These are phyloP conservation scores for Dalbergia oliveri DNA, from an alignment of 306 rosid genomes.

Conservation along the genomic window DNA sequence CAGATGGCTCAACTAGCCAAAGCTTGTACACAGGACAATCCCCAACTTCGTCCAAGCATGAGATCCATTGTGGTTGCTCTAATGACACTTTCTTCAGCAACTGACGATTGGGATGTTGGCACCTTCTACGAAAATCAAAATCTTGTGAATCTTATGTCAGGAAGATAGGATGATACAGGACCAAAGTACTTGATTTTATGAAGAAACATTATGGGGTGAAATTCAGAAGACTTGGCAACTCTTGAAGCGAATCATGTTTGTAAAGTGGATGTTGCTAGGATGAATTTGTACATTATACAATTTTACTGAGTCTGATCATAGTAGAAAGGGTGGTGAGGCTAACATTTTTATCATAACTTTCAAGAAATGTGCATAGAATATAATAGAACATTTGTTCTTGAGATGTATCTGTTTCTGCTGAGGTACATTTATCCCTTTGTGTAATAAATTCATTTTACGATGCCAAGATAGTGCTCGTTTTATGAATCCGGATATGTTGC, in stretches of 20 bases:
- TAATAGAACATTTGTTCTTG: neutral
- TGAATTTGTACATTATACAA: constrained; percentile 35
- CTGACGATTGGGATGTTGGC: constrained; percentile 89
- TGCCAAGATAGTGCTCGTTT: neutral
- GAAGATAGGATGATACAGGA: constrained; percentile 65
- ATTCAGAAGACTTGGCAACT: constrained; percentile 5
- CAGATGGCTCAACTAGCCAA: constrained; percentile 91
- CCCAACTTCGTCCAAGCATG: constrained; percentile 93
- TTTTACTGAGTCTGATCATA: constrained; percentile 22
- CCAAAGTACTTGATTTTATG: constrained; percentile 9
- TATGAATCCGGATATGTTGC: neutral
- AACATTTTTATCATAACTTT: constrained; percentile 38
- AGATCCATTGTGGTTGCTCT: constrained; percentile 94
- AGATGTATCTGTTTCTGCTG: constrained; percentile 23
- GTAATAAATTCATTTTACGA: constrained; percentile 37
- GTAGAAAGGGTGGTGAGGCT: constrained; percentile 24
- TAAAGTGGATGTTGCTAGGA: constrained; percentile 25
- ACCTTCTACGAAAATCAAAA: constrained; percentile 79
- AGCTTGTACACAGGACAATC: constrained; percentile 85
- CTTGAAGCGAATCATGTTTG: constrained; percentile 23
- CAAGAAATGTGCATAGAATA: neutral
- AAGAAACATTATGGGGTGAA: constrained; percentile 20
- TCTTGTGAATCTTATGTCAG: constrained; percentile 84
- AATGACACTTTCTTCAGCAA: constrained; percentile 85
- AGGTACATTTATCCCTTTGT: constrained; percentile 15